Evolutionary conservation across 2,329 filamentous ascomycete species (phyloP), one percentile per base, ranked within the genome.

Genomic region (Botrytis hyacinthi): DNA sequence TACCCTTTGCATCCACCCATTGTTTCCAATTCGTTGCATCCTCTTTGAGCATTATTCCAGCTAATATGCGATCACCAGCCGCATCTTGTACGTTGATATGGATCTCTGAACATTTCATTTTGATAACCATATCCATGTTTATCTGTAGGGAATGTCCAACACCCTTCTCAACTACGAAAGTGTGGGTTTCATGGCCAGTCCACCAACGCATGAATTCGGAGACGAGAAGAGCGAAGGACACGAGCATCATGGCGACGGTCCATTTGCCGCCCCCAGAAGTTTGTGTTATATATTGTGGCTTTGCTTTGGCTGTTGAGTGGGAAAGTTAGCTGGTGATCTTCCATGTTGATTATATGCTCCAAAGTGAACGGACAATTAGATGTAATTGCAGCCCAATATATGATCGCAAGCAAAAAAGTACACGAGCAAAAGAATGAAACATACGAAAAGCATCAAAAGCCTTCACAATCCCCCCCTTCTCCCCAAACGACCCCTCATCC

Each of bases 11-110:
- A 79, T 93, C 89, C 76, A 90, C 89, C 95, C 95, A 98, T 77
- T 95, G 90, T 35, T 82, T 81, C 94, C 95, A 99, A 76, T 84
- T 88, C 12, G 96, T 98, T 26, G 88, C 84, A 79, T 98, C 94
- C 79, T 89, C 91, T 76, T 88, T 86, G 75, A 99, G 86, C 76
- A 91, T 86, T 54, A 91, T 86, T 6, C 89, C 93, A 4, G 96
- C 96, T 44, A 97, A 87, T 79, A 98, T 97, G 76, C 93, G 91
- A 82, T 99, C 96, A 70, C 96, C 95, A 0, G 94, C 90, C 3
- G 95, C 95, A 82, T 99, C 96, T 85, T 98, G 96, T 69, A 99
- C 95, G 84, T 99, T 98, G 83, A 99, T 86, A 84, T 97, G 93
- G n/a, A 99, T 84, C 81, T 97, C 92, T 73, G 87, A 84, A 85